Base-by-base conservation (phyloP, 805 yeast species). In the Monosporozyma servazzii region DNA sequence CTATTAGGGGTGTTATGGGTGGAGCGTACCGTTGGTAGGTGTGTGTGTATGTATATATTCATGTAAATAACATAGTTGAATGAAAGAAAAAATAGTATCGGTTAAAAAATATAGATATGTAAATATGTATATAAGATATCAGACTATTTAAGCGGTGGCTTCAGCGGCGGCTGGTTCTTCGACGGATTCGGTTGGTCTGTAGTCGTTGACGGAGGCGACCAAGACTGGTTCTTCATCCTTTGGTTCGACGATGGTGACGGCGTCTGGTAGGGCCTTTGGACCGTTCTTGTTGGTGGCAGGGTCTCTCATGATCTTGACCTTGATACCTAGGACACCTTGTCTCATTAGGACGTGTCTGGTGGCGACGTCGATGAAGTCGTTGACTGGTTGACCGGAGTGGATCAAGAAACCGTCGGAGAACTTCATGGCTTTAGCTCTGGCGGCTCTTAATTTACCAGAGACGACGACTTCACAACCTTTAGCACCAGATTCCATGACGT, bases 351-450 rank as follows among this genome's bases (percentile, higher is more conserved):
- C 98, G 91, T 93, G 98, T 80, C 99, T 90, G 75, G 96, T 90
- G 69, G 99, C 99, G 73, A 83, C 78, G 78, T 93, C 99, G 73
- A 93, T 93, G 86, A 93, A 93, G 75, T 93, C 99, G 67, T 80
- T 84, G 76, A 91, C 93, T 79, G 99, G 99, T 82, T 93, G 99
- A 88, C 99, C 99, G 71, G 97, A 89, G 93, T 93, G 99, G 84
- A 93, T 93, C 93, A 93, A 88, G 96, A 93, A 93, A 83, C 99
- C 99, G 75, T 91, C 98, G 74, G 93, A 86, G 85, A 91, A 93
- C 81, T 93, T 93, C 96, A 93, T 95, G 71, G 97, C 84, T 87
- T 93, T 93, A 71, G 99, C 99, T 84, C 99, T 89, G 71, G 98
- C 99, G 78, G 96, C 99, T 82, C 97, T 88, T 76, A 95, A 86